Evolutionary conservation across 164 flowering plant species (phyloP).

Genomic region (Piper longum): DNA sequence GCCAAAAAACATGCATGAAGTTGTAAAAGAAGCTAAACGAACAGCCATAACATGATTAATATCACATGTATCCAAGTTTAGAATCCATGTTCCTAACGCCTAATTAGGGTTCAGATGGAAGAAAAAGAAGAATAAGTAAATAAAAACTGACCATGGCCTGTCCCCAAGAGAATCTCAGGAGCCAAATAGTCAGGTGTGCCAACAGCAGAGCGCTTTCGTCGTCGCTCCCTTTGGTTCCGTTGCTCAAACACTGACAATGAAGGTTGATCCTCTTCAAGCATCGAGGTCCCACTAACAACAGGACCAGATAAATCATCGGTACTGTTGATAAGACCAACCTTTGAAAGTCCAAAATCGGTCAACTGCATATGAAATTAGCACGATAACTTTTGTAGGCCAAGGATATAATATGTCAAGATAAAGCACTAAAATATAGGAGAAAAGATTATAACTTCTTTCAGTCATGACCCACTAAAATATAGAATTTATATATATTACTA

Average conservation of each 20-base stretch:
- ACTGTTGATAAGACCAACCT: conserved; percentile 97
- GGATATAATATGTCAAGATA: neutral
- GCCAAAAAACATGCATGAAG: conserved; percentile 8
- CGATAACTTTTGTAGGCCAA: neutral
- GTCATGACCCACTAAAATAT: too few species aligned
- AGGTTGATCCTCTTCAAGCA: conserved; percentile 64
- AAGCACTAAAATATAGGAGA: too few species aligned
- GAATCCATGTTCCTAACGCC: too few species aligned
- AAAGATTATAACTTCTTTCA: too few species aligned
- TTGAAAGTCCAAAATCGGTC: conserved; percentile 96
- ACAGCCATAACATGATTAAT: too few species aligned
- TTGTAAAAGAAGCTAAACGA: too few species aligned
- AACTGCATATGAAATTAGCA: conserved; percentile 34
- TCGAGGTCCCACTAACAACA: conserved; percentile 75
- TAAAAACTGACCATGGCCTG: conserved; percentile 65
- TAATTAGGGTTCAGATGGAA: too few species aligned
- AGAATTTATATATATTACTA: too few species aligned
- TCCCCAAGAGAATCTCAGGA: conserved; percentile 96
- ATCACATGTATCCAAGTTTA: too few species aligned
- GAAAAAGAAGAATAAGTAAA: neutral
- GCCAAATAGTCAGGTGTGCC: conserved; percentile 99
- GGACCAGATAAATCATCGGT: conserved; percentile 98
- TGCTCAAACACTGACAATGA: conserved; percentile 37
- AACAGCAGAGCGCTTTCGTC: conserved; percentile 93
- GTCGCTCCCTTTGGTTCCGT: conserved; percentile 47